Conservation (phyloP, 352 stramenopile species). For the Globisporangium paroecandrum region DNA sequence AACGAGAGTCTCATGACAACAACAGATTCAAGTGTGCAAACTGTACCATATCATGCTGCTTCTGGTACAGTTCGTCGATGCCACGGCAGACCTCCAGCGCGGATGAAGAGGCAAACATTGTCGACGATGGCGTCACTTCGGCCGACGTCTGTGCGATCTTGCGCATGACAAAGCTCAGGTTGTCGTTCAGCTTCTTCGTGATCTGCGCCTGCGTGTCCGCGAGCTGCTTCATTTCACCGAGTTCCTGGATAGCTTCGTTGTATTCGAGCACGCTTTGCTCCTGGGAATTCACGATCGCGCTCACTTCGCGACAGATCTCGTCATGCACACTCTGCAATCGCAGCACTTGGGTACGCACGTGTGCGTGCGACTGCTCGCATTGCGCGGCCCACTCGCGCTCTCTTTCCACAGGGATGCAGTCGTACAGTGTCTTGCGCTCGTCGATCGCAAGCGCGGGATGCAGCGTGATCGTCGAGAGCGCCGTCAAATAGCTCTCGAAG, state of each 20-base stretch:
- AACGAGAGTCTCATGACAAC: not conserved
- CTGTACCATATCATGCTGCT: constrained; percentile 72
- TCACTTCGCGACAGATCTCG: constrained; percentile 64
- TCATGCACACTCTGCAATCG: constrained; percentile 66
- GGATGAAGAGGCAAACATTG: constrained; percentile 77
- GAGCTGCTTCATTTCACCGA: constrained; percentile 51
- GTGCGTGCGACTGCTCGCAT: constrained; percentile 73
- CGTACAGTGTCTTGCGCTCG: constrained; percentile 63
- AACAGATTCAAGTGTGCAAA: constrained; percentile 3
- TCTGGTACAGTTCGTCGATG: constrained; percentile 74
- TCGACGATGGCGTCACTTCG: constrained; percentile 47
- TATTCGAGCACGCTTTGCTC: constrained; percentile 42
- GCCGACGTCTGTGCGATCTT: constrained; percentile 67
- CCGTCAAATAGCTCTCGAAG: constrained; percentile 67
- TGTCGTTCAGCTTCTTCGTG: constrained; percentile 56
- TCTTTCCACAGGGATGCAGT: constrained; percentile 80
- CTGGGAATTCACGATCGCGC: constrained; percentile 40
- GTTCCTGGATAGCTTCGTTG: constrained; percentile 35
- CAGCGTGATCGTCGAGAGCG: constrained; percentile 51
- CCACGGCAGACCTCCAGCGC: constrained; percentile 79
- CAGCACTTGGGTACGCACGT: constrained; percentile 59
- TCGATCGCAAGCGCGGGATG: constrained; percentile 60
- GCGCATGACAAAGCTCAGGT: constrained; percentile 59
- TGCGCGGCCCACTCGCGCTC: constrained; percentile 75
- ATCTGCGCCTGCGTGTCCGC: constrained; percentile 49